phyloP scores from a whole-genome alignment of 495 filamentous ascomycete species.

The Hypoxylon fuscum region DNA sequence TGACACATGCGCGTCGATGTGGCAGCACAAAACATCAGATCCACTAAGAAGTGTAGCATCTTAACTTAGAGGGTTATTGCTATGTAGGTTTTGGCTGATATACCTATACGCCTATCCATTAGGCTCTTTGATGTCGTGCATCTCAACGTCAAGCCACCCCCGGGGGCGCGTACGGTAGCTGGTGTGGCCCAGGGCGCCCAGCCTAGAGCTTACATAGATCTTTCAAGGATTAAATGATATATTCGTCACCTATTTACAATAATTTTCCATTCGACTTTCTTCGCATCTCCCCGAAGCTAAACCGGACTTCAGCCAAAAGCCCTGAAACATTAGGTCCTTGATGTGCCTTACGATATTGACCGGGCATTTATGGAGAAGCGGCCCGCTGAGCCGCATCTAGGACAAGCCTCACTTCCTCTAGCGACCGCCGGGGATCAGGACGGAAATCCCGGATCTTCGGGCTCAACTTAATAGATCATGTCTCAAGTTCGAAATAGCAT shows the following conservation, averaged over 20 bases:
- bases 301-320: conserved; percentile 40
- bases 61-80: conserved; percentile 28
- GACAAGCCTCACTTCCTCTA: conserved; percentile 8
- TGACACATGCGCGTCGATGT: conserved; percentile 12
- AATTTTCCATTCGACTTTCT: conserved; percentile 7
- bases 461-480: conserved; percentile 15
- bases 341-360: conserved; percentile 22
- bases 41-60: conserved; percentile 28
- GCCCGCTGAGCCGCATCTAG: conserved; percentile 31
- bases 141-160: conserved; percentile 20
- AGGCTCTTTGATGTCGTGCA: conserved; percentile 40
- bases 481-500: conserved; percentile 12
- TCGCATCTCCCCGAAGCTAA: conserved; percentile 16
- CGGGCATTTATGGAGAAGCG: conserved; percentile 39
- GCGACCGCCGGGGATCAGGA: conserved; percentile 21
- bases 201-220: conserved; percentile 17
- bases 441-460: conserved; percentile 31
- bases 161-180: conserved; percentile 8
- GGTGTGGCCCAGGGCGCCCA: conserved; percentile 6
- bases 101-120: conserved; percentile 24
- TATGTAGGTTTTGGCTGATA: conserved; percentile 39
- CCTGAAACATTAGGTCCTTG: conserved; percentile 21
- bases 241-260: conserved; percentile 8
- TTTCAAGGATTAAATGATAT: conserved; percentile 12
- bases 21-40: conserved; percentile 27